Percentiles rank a stretch among this genome's conserved stretches.
Evolutionary conservation across 78 protist species (phyloP).

Genomic region (slime mould (Dictyostelium discoideum)): dicty_2.7 NC_007089.4:5206501-5207000

Average conservation of each 20-base stretch:
- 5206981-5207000: constrained; percentile 37
- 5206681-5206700: constrained; percentile 21
- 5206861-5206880: constrained; percentile 46
- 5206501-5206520: constrained; percentile 53
- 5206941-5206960: background rate
- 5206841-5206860: constrained; percentile 48
- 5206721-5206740: background rate
- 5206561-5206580: constrained; percentile 40
- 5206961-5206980: constrained; percentile 33
- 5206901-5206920: constrained; percentile 32
- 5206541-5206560: constrained; percentile 49
- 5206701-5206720: constrained; percentile 33
- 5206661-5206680: constrained; percentile 74
- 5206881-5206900: constrained; percentile 27
- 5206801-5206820: constrained; percentile 47
- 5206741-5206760: constrained; percentile 36
- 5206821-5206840: constrained; percentile 51
- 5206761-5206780: constrained; percentile 56
- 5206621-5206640: constrained; percentile 23
- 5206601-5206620: constrained; percentile 54
- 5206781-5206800: constrained; percentile 63
- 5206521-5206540: constrained; percentile 59
- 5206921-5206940: background rate
- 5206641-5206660: constrained; percentile 73
- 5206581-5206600: constrained; percentile 10